A percentile compares a stretch with the other conserved stretches of the same genome.
phyloP scores from a whole-genome alignment of 2,329 filamentous ascomycete species.

The Zymoseptoria brevis region DNA sequence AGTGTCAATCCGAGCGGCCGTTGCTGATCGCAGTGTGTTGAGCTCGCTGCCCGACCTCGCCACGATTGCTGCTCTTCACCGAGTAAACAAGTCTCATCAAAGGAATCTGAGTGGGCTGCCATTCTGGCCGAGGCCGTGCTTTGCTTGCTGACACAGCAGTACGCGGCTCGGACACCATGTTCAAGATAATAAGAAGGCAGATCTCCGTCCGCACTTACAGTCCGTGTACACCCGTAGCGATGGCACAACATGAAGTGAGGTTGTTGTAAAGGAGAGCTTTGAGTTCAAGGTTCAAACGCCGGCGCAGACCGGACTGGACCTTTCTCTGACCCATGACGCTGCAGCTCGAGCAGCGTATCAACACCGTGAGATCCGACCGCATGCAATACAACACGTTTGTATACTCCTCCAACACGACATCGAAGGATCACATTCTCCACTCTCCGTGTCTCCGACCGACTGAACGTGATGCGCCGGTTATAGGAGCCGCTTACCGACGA shows the following conservation, averaged over 20 bases:
- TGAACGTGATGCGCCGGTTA: background rate
- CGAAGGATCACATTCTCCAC: background rate
- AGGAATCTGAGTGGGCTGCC: too few species aligned
- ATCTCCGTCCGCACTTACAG: background rate
- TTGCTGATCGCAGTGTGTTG: too few species aligned
- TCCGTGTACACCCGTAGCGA: background rate
- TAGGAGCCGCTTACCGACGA: background rate
- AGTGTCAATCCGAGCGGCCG: too few species aligned
- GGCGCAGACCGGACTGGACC: background rate
- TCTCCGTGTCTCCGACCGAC: background rate
- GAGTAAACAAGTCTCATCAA: too few species aligned
- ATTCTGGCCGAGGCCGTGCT: too few species aligned
- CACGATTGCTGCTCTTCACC: too few species aligned
- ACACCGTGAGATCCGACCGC: background rate
- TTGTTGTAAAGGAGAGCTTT: background rate
- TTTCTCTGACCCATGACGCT: background rate
- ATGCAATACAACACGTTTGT: background rate
- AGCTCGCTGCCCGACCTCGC: too few species aligned
- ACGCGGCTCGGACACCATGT: background rate
- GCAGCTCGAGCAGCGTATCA: background rate
- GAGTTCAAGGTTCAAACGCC: background rate
- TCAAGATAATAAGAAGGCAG: background rate
- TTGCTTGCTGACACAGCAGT: too few species aligned
- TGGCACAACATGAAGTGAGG: background rate
- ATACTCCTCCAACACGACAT: background rate